Evolutionary conservation across 257 asterid genomes (phyloP), one percentile per base, ranked within the genome.

Genomic region (Jacaranda mimosifolia): DNA sequence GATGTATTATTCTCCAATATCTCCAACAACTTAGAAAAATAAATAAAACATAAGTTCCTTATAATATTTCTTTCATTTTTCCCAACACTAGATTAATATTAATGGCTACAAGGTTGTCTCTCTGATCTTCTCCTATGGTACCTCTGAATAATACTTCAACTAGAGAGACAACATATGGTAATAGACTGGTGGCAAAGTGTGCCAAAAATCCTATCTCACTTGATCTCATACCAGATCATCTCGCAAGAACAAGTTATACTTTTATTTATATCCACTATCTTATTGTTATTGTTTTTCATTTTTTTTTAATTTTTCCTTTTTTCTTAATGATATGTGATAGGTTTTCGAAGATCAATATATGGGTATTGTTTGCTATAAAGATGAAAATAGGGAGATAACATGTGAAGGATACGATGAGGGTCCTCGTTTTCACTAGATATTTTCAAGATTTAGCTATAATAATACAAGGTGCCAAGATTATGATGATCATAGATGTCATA

Each of bases 361-460:
- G 53, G 91, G 91, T 49, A 84, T 85, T 68, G 89, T 87, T 43
- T 85, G 91, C 74, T 89, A 89, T 55, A 83, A 81, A 81, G 89
- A 87, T 77, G 90, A 73, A 65, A 85, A 86, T 79, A 90, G 91
- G 10, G 94, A 87, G 76, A 82, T 87, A 39, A 82, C 80, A 45
- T 89, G 90, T 43, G 90, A 85, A 89, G 94, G 90, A 55, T 82
- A 84, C 59, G 91, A 89, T 49, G 89, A 89, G 77, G 91, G 91
- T 17, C 91, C 91, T 78, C 89, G 89, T 43, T 79, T 84, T 74
- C 76, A 80, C 15, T 77, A 68, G 0, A 79, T 68, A 1, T 17
- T 78, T 2, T 63, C 85, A 56, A 78, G 51, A 17, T 62, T 76
- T 38, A 36, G 68, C 42, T 17, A 11, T 21, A 66, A 26, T 26